Evolutionary conservation across 208 protist species (phyloP), one percentile per base, ranked within the genome.

Genomic region (Jaenimonas drosophilae): DNA sequence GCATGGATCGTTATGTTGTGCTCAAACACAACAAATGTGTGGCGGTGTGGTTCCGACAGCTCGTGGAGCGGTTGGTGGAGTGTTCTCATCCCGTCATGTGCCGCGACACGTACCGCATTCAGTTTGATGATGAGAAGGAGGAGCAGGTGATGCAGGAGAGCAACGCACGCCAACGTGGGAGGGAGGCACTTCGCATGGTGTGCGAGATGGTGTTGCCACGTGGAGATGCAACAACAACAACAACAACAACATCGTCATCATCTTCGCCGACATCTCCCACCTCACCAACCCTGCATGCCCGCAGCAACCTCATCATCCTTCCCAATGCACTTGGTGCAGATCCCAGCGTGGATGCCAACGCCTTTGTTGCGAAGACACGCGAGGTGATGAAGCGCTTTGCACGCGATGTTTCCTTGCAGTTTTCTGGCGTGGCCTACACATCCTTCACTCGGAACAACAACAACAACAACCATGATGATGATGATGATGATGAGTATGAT

Each of bases 1-100:
- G 95, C 30, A 93, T 96, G 69, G 95, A 98, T 50, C 74, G 95
- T 16, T 97, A 96, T 65, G 34, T 95, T 5, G 64, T 83, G 3
- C 61, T 97, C 29, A 49, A 76, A 33, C 34, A 76, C 26, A 76
- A 76, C 24, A 19, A 50, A 7, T 44, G 72, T 7, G 63, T 96
- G 2, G 77, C 73, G 16, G 63, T 52, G n/a, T 95, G 68, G 62
- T 85, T 80, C 40, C 37, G 47, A 3, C 45, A 56, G 23, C 62
- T 86, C 12, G 73, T 77, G 27, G 29, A 65, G 17, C 60, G 50
- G 14, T 44, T 81, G 0, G 61, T 49, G 42, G 21, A 19, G 28
- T 16, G 78, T 12, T 85, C 73, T 16, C 67, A 86, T 46, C 70
- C 51, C 0, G 71, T 84, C 4, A 45, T 73, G 5, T 70, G 55